phyloP scores from a whole-genome alignment of 2,329 filamentous ascomycete genomes.

The Trichoderma breve region DNA sequence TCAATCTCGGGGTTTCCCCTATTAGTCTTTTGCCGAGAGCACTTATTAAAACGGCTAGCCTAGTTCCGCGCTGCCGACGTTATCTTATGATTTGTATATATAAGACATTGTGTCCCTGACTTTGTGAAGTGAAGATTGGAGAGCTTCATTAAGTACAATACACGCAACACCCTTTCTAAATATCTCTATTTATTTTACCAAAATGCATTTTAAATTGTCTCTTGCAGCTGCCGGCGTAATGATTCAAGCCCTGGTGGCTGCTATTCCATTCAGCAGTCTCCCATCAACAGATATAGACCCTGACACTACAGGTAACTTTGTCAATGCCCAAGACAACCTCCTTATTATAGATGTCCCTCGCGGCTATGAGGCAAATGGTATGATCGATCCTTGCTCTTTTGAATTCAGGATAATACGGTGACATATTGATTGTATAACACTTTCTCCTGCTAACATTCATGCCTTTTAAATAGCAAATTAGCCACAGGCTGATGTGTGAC shows the following conservation, averaged over 20 bases:
- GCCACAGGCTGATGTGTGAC: background rate
- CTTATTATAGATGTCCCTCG: background rate
- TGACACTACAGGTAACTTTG: background rate
- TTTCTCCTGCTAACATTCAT: background rate
- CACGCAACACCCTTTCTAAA: background rate
- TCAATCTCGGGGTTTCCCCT: background rate
- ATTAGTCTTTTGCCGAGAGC: background rate
- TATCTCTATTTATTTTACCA: background rate
- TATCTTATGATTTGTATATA: background rate
- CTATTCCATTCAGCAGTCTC: background rate
- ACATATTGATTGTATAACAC: background rate
- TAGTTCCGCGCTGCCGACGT: background rate
- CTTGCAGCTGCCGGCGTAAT: background rate
- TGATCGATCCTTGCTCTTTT: too few relatives aligned
- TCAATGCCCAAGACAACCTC: background rate
- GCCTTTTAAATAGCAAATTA: background rate
- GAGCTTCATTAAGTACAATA: background rate
- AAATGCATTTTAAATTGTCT: background rate
- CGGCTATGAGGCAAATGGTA: background rate
- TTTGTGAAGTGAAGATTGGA: background rate
- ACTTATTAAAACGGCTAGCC: background rate
- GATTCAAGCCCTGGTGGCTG: background rate
- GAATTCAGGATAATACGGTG: background rate
- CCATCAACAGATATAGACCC: background rate
- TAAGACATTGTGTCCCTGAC: background rate